These are phyloP conservation scores for Rhinocladiella mackenziei DNA, from an alignment of 2,329 filamentous ascomycete genomes.

Conservation along the genomic window DNA sequence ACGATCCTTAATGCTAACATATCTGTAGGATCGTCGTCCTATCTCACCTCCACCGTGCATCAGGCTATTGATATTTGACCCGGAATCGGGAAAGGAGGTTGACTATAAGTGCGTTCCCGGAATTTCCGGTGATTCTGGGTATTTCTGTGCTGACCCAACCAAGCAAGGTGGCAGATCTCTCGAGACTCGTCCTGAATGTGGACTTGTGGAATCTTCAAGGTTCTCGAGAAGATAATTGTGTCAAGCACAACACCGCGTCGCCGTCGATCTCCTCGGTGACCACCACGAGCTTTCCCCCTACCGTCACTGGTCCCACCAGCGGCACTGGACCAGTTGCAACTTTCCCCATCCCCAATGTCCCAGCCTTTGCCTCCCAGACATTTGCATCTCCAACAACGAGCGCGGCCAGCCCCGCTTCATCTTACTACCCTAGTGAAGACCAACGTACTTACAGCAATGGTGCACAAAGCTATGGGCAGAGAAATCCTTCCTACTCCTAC, in stretches of 20 bases:
- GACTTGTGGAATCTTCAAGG: slow-evolving; percentile 64
- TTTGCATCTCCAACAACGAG: slow-evolving; percentile 6
- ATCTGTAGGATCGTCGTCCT: slow-evolving; percentile 74
- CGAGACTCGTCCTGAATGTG: slow-evolving; percentile 65
- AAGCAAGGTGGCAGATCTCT: slow-evolving; percentile 62
- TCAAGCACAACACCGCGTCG: slow-evolving; percentile 48
- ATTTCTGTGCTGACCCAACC: slow-evolving; percentile 22
- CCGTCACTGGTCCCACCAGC: slow-evolving; percentile 1
- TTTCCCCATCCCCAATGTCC: slow-evolving; percentile 1
- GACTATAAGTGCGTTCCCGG: slow-evolving; percentile 66
- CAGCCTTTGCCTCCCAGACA: slow-evolving; percentile 1
- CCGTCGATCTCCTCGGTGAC: slow-evolving; percentile 20
- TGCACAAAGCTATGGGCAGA: neutral
- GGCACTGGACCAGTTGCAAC: slow-evolving; percentile 4
- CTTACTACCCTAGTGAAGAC: slow-evolving; percentile 59
- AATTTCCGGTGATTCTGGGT: slow-evolving; percentile 2
- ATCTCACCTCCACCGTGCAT: slow-evolving; percentile 96
- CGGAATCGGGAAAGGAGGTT: slow-evolving; percentile 70
- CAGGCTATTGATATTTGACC: slow-evolving; percentile 72
- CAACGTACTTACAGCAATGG: slow-evolving; percentile 7
- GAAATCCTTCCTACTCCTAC: slow-evolving; percentile 2
- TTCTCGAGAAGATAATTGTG: slow-evolving; percentile 62
- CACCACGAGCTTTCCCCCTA: slow-evolving; percentile 13
- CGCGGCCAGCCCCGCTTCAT: slow-evolving; percentile 62
- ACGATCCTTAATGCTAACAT: slow-evolving; percentile 8